phyloP scores from a whole-genome alignment of 164 flowering plant species.

The Piper longum region DNA sequence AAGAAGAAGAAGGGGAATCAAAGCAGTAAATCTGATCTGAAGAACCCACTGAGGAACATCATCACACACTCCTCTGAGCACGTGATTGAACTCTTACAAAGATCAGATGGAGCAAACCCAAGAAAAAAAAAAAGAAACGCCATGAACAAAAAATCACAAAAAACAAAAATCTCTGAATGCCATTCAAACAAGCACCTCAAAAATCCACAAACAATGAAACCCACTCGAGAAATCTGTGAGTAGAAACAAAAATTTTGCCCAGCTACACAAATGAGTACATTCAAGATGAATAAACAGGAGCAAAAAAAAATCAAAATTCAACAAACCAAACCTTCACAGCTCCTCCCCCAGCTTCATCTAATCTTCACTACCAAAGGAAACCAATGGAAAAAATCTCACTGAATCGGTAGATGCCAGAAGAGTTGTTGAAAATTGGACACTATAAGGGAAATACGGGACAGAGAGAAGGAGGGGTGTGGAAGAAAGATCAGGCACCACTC shows the following conservation, averaged over 20 bases:
- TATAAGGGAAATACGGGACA: slow-evolving; percentile 3
- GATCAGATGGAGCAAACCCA: background rate
- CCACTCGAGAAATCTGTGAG: too few species aligned
- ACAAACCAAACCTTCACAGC: too few species aligned
- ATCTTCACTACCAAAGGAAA: background rate
- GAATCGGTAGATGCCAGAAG: background rate
- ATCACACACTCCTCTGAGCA: too few species aligned
- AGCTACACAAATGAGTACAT: too few species aligned
- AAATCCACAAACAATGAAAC: too few species aligned
- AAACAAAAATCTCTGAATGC: slow-evolving; percentile 1
- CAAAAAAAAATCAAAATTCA: too few species aligned
- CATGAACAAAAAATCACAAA: slow-evolving; percentile 13
- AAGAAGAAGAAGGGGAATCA: background rate
- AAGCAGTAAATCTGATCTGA: background rate
- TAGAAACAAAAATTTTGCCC: background rate
- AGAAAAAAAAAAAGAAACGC: slow-evolving; percentile 1
- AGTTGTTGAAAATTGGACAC: slow-evolving; percentile 3
- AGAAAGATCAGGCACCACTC: slow-evolving; percentile 46
- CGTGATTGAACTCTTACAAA: background rate
- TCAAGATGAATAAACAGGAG: too few species aligned
- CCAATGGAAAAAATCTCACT: background rate
- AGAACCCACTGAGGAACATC: background rate
- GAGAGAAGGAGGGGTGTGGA: slow-evolving; percentile 2
- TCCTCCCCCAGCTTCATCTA: too few species aligned
- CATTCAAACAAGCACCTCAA: background rate